A percentile compares a stretch with the other conserved stretches of the same genome.
These are phyloP conservation scores for Ophiostoma tasmaniense DNA, from an alignment of 2,329 filamentous ascomycete species.

Conservation along the genomic window DNA sequence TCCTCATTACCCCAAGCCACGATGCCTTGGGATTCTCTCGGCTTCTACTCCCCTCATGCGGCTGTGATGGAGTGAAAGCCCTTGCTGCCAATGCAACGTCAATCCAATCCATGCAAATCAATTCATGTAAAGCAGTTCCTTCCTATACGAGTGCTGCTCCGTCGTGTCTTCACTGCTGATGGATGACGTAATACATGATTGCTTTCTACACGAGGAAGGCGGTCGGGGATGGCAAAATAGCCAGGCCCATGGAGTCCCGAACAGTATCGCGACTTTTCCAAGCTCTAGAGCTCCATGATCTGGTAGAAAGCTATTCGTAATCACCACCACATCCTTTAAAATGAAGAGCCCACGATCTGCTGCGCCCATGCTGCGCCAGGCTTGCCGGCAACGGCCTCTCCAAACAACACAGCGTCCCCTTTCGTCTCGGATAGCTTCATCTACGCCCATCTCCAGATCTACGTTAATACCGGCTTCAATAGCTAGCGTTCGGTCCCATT, in stretches of 20 bases:
- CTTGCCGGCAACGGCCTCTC: constrained; percentile 5
- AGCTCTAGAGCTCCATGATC: neutral
- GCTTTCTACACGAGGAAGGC: neutral
- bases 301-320: neutral
- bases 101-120: too few relatives aligned
- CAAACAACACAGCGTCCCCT: neutral
- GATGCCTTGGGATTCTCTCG: neutral
- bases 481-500: neutral
- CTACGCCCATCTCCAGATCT: neutral
- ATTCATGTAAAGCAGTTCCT: too few relatives aligned
- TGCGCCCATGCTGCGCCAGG: constrained; percentile 13
- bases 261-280: neutral
- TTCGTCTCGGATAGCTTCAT: neutral
- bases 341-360: constrained; percentile 10
- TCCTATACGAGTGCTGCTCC: too few relatives aligned
- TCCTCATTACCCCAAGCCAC: neutral
- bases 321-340: neutral
- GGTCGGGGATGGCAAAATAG: constrained; percentile 11
- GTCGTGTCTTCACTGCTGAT: too few relatives aligned
- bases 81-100: neutral
- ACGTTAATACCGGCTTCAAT: neutral
- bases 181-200: neutral
- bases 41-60: neutral
- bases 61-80: neutral
- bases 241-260: neutral